Evolutionary conservation across 352 stramenopile genomes (phyloP), one percentile per base, ranked within the genome.

Genomic region (Phytophthora citrophthora): DNA sequence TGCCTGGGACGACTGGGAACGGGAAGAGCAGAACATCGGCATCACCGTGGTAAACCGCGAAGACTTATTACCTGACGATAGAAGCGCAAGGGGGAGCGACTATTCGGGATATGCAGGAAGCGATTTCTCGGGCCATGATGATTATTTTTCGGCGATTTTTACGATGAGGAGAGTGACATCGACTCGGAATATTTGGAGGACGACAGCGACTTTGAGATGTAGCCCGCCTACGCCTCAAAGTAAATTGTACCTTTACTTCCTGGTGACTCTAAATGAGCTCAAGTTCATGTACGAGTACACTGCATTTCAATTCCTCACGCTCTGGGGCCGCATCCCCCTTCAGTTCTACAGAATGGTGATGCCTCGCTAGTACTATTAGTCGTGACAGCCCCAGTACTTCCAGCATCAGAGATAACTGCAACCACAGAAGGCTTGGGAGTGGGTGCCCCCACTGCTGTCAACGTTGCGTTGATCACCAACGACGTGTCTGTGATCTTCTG

Each of bases 391-490:
- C 5, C 32, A 31, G 41, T 24, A 23, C 41, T 47, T 29, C 41
- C 41, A 29, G 20, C 43, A 24, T 62, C 52, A 1, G 23, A 50
- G 8, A 63, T n/a, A 29, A 71, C 57, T 29, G 63, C 63, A 8
- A 71, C 16, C 20, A 32, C 56, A 0, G 63, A 71, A 32, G 56
- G 63, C n/a, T 29, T 10, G 63, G 63, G 10, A n/a, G 63, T 71
- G 11, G 63, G 63, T 5, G 63, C 63, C n/a, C 63, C 63, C 2
- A 73, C 58, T 31, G 53, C 46, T 26, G 46, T 72, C 52, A 75
- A 57, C 1, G 66, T 74, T 13, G 64, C 70, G 48, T 79, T 77
- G 51, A 88, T 88, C 12, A 77, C 68, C 7, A 88, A 38, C 9
- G 79, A 72, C 34, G 71, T 77, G 24, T 64, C 63, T 5, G 46